Base-by-base conservation (phyloP, 306 rosid genomes). In the Rosa chinensis region DNA sequence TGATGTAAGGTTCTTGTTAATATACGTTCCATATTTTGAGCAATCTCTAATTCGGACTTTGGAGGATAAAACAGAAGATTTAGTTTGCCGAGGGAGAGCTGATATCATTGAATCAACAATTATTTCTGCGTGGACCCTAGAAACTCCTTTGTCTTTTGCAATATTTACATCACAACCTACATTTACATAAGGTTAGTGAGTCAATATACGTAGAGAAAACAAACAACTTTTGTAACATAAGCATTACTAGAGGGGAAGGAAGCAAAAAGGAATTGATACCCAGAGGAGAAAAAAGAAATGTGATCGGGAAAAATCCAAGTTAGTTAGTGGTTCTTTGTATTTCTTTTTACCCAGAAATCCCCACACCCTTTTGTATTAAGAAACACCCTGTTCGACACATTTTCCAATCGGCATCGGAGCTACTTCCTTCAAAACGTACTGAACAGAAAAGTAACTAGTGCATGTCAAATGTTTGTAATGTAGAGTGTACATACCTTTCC, bases 91-190 rank as follows among this genome's bases (percentile, higher is more conserved):
- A 73, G 90, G 82, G 69, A 82, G 77, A 68, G 78, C 75, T 21
- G 66, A 73, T 52, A 82, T 74, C 98, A 92, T 84, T 49, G 85
- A 80, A 77, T 90, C 92, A 72, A 94, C 89, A 70, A 88, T 63
- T 76, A 94, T 87, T 85, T 94, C 98, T 42, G 98, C 94, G 73
- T 94, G 98, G 76, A 94, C 85, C 81, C 98, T 92, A 58, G 98
- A 94, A 78, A 90, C 97, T 73, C 98, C 97, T 88, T 92, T 94
- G 85, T 92, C 97, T 80, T 88, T 92, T 18, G 89, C 83, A 84
- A 94, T 80, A 67, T 85, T 87, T 50, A 94, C 85, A 84, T 92
- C 98, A 71, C 98, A 94, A 70, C 94, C 98, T 94, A 89, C 71
- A 73, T 42, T 73, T 3, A 16, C 56, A 66, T 48, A 77, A 72